Conservation (phyloP, 352 stramenopile genomes). For the Thraustotheca clavata region DNA sequence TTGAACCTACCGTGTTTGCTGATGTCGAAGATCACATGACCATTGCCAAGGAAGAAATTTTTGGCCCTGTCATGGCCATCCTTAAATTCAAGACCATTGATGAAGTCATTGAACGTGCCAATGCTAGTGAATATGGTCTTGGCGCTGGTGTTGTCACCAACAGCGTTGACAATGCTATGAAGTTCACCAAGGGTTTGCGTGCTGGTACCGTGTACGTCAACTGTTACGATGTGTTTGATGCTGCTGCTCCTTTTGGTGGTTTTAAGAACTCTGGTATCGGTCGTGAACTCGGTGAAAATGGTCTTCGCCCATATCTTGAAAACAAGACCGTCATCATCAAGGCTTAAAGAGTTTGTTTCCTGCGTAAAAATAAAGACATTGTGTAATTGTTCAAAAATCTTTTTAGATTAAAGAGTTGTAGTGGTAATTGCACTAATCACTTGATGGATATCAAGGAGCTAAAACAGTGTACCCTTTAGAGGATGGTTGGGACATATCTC, state of each 20-base stretch:
- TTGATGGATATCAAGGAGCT: background rate
- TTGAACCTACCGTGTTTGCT: constrained; percentile 88
- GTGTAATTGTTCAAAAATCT: too few species aligned
- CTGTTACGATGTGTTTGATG: constrained; percentile 87
- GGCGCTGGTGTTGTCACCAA: constrained; percentile 84
- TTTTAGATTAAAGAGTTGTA: too few species aligned
- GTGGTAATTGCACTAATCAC: background rate
- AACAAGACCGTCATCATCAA: constrained; percentile 71
- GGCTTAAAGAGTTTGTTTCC: too few species aligned
- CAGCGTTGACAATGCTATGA: constrained; percentile 77
- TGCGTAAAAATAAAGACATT: too few species aligned
- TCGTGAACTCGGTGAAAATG: constrained; percentile 66
- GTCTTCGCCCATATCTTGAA: constrained; percentile 70
- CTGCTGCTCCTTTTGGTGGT: constrained; percentile 76
- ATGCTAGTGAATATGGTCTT: constrained; percentile 83
- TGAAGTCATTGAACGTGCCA: constrained; percentile 81
- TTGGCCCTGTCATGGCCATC: constrained; percentile 86
- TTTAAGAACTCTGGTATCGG: constrained; percentile 83
- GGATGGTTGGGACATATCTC: constrained; percentile 36
- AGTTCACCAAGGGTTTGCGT: constrained; percentile 82
- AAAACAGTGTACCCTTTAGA: background rate
- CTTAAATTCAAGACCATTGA: constrained; percentile 86
- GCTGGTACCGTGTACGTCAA: constrained; percentile 92
- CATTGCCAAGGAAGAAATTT: constrained; percentile 89
- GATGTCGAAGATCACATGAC: constrained; percentile 75